Evolutionary conservation across 352 stramenopile genomes (phyloP), one percentile per base, ranked within the genome.

Genomic region (Phytophthora citrophthora): DNA sequence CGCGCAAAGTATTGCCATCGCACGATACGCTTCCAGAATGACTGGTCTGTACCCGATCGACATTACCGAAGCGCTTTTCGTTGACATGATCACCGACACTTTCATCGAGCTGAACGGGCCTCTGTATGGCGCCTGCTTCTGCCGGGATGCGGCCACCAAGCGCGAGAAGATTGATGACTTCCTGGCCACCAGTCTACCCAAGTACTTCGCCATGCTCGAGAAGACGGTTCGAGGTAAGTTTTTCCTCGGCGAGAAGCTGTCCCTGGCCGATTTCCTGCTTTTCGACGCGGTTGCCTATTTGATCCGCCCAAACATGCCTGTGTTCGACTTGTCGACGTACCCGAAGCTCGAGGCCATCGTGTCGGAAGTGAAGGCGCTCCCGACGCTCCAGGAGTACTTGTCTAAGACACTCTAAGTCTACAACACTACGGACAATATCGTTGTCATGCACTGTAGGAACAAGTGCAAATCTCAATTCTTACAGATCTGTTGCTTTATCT

Each of bases 1-100:
- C 61, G 40, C 65, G 24, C 76, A 89, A 54, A 89, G 72, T 36
- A 85, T 88, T 54, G 74, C 79, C 15, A 86, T 89, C 53, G 70
- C 68, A 9, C 70, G 74, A 10, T 93, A 89, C 52, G 79, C 80
- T 5, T 78, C 77, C 23, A 79, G 68, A 32, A 49, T 89, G 11
- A 46, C 27, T n/a, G 74, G 76, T 18, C 50, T 89, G 7, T 89
- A 86, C 69, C 78, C 80, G 12, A 26, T 61, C 2, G 76, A 85
- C 31, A 46, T 72, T 5, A 24, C 77, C 1, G 53, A 84, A 34
- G 70, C 54, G 4, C 70, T 88, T 24, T 61, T 64, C 23, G 76
- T 80, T 10, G 80, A 90, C 16, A 79, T 70, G 56, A 57, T 80
- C 20, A 61, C 68, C 13, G 76, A 85, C 18, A 68, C 72, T 18